Conservation (phyloP, 345 rosid species). For the Citrus sp. region DNA sequence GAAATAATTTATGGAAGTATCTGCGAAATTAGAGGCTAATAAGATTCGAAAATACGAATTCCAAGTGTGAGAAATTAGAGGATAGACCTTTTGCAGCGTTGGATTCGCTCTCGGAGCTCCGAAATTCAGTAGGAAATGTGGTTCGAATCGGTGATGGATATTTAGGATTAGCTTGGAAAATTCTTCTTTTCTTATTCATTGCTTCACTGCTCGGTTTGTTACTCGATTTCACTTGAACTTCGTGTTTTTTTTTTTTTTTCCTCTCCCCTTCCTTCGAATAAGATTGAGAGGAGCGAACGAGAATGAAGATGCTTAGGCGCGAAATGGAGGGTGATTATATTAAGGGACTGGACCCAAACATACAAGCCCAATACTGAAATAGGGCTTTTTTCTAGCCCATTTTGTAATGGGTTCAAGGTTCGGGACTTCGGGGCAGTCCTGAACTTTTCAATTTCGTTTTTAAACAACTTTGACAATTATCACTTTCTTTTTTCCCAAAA, state of each 20-base stretch:
- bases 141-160: not conserved
- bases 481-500: too few relatives aligned
- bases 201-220: not conserved
- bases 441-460: too few relatives aligned
- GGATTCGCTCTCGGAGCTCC: not conserved
- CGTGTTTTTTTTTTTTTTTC: too few relatives aligned
- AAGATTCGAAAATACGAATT: not conserved
- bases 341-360: too few relatives aligned
- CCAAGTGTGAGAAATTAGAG: not conserved
- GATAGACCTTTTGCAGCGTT: conserved; percentile 5
- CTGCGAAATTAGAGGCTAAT: not conserved
- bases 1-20: not conserved
- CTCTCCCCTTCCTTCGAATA: not conserved
- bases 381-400: too few relatives aligned
- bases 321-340: too few relatives aligned
- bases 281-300: not conserved
- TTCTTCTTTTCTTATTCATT: not conserved
- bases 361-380: too few relatives aligned
- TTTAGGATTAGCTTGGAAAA: not conserved
- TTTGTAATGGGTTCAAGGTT: too few relatives aligned
- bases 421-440: too few relatives aligned
- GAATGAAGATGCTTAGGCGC: not conserved
- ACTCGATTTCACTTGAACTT: not conserved
- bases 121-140: not conserved
- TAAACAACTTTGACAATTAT: too few relatives aligned